Base-by-base conservation (phyloP, 805 yeast species). In the Cyberlindnera saturnus region DNA sequence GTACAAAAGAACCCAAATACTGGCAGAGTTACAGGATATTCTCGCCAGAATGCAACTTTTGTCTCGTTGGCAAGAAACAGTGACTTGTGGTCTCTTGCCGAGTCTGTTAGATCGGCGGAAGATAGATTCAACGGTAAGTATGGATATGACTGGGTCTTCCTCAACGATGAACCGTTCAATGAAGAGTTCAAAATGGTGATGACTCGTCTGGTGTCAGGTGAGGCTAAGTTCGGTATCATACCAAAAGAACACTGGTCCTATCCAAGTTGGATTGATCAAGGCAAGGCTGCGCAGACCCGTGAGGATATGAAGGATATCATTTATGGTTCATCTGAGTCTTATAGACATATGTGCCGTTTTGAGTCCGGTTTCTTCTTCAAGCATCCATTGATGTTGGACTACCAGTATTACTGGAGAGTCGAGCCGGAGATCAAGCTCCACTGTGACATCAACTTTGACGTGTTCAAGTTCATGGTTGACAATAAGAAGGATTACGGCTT, bases 121-220 rank as follows among this genome's bases (percentile, higher is more conserved):
- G 97, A 89, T 63, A 73, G 96, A 49, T 91, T 93, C 73, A 91
- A 91, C 70, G 61, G 67, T 15, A 74, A 85, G 38, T 90, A 67
- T 67, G 74, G 85, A 50, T 91, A 91, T 60, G 97, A 95, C 55
- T 91, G 98, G 97, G 93, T 89, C 23, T 93, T 91, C 63, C 71
- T 91, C 55, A 91, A 91, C 63, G 96, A 91, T 61, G 88, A 81
- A 45, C 82, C 75, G 38, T 93, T 91, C 66, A 71, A 78, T 40
- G 89, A 86, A 3, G 93, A 87, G 55, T 91, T 93, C 64, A 86
- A 78, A 55, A 65, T 67, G 23, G 74, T 78, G 26, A 85, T 95
- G 13, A 49, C 75, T 2, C 74, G 84, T 11, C 65, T 88, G 57
- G 80, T 81, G 14, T 79, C 90, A 30, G 98, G 98, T 50, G 72